A percentile compares a stretch with the other conserved stretches of the same genome.
Conservation (phyloP, 2,329 filamentous ascomycete species). For the Aspergillus tubingensis region DNA sequence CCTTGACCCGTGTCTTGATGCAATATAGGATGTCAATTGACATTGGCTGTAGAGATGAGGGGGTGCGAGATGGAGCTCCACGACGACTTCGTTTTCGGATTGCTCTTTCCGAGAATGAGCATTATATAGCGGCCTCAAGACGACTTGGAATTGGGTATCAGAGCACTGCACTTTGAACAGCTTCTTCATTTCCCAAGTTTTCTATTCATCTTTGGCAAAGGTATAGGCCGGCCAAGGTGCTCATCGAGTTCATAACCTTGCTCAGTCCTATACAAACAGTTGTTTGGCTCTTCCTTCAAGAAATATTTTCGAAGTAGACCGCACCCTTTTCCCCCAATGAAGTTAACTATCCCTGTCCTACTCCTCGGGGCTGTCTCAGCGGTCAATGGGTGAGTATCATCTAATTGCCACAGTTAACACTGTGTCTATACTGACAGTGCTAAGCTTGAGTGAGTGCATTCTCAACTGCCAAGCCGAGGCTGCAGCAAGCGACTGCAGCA, state of each 20-base stretch:
- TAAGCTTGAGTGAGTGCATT: not conserved
- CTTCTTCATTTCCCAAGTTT: no score
- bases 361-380: not conserved
- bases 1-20: not conserved
- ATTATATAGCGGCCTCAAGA: not conserved
- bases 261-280: not conserved
- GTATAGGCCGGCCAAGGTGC: no score
- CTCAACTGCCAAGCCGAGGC: not conserved
- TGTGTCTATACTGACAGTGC: not conserved
- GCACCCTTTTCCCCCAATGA: not conserved
- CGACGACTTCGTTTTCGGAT: not conserved
- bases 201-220: no score
- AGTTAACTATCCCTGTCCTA: not conserved
- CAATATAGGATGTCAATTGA: not conserved
- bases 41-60: not conserved
- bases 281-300: not conserved
- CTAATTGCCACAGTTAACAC: not conserved
- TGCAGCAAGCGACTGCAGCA: not conserved
- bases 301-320: not conserved
- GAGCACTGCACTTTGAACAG: not conserved
- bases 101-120: not conserved
- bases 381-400: not conserved
- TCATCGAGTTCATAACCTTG: no score
- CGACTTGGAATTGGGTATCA: not conserved
- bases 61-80: not conserved